phyloP scores from a whole-genome alignment of 2,329 filamentous ascomycete species.

The Claviceps arundinis region DNA sequence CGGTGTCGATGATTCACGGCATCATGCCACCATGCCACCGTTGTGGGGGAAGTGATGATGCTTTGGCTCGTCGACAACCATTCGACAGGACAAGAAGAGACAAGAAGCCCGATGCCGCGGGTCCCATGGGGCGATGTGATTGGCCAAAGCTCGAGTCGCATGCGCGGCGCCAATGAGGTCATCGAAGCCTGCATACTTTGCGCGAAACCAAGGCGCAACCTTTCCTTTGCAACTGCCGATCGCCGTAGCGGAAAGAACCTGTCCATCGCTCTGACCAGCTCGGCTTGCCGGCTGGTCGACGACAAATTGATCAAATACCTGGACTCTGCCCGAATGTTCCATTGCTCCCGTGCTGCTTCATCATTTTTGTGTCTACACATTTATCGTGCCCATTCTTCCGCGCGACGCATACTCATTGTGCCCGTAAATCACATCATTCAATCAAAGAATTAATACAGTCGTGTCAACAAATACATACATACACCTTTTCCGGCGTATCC shows the following conservation, averaged over 20 bases:
- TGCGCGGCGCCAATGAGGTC: constrained; percentile 4
- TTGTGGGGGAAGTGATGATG: no score
- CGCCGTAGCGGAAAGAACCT: not conserved
- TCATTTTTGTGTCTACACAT: not conserved
- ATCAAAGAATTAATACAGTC: not conserved
- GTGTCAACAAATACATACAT: not conserved
- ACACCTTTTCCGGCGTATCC: not conserved
- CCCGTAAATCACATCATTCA: not conserved
- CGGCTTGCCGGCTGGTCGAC: not conserved
- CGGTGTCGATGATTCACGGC: no score
- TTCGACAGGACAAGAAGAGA: not conserved
- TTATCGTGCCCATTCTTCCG: not conserved
- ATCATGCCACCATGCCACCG: no score
- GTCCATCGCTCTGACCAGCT: not conserved
- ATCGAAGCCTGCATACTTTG: constrained; percentile 3
- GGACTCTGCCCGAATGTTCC: no score
- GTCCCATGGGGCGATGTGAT: not conserved
- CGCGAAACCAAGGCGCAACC: not conserved
- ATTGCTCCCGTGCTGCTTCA: not conserved
- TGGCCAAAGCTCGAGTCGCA: not conserved
- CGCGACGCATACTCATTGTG: not conserved
- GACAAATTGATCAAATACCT: not conserved
- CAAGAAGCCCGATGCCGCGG: not conserved
- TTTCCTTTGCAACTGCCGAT: constrained; percentile 6
- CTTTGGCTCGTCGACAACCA: no score